Percentiles rank a stretch among this genome's conserved stretches.
Evolutionary conservation across 2,329 filamentous ascomycete species (phyloP).

Genomic region (Davidsoniella neocaledoniae): DNA sequence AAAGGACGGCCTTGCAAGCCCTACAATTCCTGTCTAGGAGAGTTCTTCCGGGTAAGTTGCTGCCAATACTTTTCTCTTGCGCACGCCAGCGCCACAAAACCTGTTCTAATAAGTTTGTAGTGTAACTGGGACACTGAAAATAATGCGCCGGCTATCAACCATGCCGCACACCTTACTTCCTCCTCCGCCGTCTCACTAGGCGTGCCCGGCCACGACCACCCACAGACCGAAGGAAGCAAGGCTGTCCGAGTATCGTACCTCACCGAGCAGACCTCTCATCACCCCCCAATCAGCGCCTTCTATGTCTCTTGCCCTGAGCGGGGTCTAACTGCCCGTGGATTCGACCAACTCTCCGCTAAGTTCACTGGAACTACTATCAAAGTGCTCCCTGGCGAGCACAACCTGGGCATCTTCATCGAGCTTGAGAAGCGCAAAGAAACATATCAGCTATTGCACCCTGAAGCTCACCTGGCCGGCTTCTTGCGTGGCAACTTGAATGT

Average conservation of each 20-base stretch:
- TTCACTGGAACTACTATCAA: constrained; percentile 93
- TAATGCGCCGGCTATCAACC: constrained; percentile 49
- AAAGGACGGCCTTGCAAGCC: constrained; percentile 98
- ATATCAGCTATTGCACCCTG: constrained; percentile 87
- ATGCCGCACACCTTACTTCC: constrained; percentile 27
- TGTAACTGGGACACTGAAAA: constrained; percentile 93
- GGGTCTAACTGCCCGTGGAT: constrained; percentile 73
- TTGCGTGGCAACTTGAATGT: constrained; percentile 76
- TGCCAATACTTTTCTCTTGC: not conserved
- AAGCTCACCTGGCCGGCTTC: constrained; percentile 80
- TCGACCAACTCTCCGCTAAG: constrained; percentile 92
- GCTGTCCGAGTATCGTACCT: constrained; percentile 76
- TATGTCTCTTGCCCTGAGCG: constrained; percentile 84
- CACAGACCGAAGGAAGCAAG: constrained; percentile 27
- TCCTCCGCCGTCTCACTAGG: constrained; percentile 33
- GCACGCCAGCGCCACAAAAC: not conserved
- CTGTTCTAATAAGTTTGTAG: constrained; percentile 23
- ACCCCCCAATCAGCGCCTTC: constrained; percentile 93
- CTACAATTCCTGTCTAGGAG: constrained; percentile 90
- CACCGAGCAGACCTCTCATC: constrained; percentile 94
- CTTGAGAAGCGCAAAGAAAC: constrained; percentile 71
- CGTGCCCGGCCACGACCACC: constrained; percentile 30
- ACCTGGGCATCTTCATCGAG: constrained; percentile 88
- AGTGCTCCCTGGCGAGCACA: constrained; percentile 81
- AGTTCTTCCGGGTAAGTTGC: constrained; percentile 75